Evolutionary conservation across 768 basidiomycete genomes (phyloP).

Genomic region (Zangia roseola): DNA sequence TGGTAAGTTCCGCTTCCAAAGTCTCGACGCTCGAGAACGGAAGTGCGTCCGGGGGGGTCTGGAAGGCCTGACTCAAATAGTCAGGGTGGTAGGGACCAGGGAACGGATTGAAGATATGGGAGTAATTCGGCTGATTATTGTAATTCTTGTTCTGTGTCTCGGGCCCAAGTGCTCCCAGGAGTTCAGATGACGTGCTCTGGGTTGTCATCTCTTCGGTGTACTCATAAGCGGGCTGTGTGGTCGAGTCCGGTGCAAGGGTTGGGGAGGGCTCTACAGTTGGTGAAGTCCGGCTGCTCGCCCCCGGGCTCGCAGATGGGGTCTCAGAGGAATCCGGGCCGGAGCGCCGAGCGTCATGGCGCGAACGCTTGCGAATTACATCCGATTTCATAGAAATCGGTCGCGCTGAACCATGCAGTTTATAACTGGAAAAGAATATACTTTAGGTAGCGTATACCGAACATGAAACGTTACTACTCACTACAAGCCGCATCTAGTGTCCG

Average conservation of each 20-base stretch:
- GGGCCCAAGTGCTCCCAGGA: constrained; percentile 45
- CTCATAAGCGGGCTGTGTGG: constrained; percentile 55
- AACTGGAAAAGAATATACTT: constrained; percentile 37
- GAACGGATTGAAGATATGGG: constrained; percentile 44
- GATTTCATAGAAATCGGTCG: constrained; percentile 92
- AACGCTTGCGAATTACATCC: constrained; percentile 85
- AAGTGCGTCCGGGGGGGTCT: constrained; percentile 47
- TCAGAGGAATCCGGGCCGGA: constrained; percentile 52
- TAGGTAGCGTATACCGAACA: constrained; percentile 1
- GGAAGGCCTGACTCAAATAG: constrained; percentile 55
- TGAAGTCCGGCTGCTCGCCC: constrained; percentile 70
- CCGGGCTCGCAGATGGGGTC: constrained; percentile 74
- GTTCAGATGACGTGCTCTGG: constrained; percentile 47
- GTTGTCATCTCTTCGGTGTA: constrained; percentile 45
- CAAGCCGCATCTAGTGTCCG: constrained; percentile 60
- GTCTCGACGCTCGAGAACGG: constrained; percentile 51
- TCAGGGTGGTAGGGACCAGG: constrained; percentile 79
- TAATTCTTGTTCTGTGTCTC: constrained; percentile 26
- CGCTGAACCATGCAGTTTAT: constrained; percentile 82
- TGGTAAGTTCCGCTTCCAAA: constrained; percentile 41
- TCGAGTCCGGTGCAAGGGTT: constrained; percentile 68
- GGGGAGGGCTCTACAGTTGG: constrained; percentile 61
- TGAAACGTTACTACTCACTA: constrained; percentile 47
- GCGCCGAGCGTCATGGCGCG: constrained; percentile 75
- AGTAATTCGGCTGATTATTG: constrained; percentile 29